Percentiles rank a stretch among this genome's conserved stretches.
Evolutionary conservation across 1,139 yeast genomes (phyloP).

Genomic region (Candida neerlandica): DNA sequence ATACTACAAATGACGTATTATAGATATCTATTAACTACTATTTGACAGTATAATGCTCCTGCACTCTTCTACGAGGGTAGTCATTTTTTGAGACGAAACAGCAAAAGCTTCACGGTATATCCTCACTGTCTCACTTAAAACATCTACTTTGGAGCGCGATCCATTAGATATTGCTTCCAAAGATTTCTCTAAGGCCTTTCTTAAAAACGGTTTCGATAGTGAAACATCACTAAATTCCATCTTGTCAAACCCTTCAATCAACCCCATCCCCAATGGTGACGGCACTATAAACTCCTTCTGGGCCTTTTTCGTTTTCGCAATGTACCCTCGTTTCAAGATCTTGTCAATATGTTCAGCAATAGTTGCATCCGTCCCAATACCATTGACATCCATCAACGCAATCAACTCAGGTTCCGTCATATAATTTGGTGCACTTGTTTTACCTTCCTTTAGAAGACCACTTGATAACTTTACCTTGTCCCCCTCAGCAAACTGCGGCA

Average conservation of each 20-base stretch:
- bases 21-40: not conserved
- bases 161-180: conserved; percentile 75
- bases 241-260: conserved; percentile 85
- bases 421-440: conserved; percentile 76
- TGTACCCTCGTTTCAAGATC: conserved; percentile 67
- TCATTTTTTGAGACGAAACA: conserved; percentile 37
- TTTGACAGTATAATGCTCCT: conserved; percentile 17
- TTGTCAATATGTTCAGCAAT: conserved; percentile 97
- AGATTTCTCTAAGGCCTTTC: conserved; percentile 73
- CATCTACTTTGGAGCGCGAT: conserved; percentile 50
- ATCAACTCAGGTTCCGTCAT: conserved; percentile 93
- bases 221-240: conserved; percentile 74
- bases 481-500: conserved; percentile 67
- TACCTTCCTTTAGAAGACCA: conserved; percentile 69
- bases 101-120: conserved; percentile 66
- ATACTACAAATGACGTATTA: not conserved
- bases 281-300: conserved; percentile 60
- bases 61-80: conserved; percentile 28
- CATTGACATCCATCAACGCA: conserved; percentile 93
- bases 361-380: conserved; percentile 98
- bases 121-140: conserved; percentile 55
- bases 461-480: conserved; percentile 56
- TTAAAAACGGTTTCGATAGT: conserved; percentile 83
- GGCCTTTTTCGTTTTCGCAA: conserved; percentile 48
- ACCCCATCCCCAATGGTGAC: conserved; percentile 79